phyloP scores from a whole-genome alignment of 2,329 filamentous ascomycete species.

The Claviceps monticola region DNA sequence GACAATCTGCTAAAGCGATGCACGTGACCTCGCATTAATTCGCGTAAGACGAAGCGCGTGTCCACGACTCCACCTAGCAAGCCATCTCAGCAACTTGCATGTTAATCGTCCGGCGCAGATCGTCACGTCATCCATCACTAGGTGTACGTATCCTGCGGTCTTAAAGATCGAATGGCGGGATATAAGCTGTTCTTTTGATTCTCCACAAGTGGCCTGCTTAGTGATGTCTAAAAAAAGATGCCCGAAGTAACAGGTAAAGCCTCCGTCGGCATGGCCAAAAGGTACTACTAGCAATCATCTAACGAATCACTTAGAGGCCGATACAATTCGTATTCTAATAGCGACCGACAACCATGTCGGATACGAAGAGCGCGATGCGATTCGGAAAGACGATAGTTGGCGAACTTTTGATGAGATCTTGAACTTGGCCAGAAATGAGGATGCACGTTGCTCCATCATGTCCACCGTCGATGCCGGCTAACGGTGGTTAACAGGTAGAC shows the following conservation, averaged over 20 bases:
- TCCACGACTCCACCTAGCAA: background rate
- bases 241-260: constrained; percentile 5
- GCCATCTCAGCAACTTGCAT: no score
- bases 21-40: constrained; percentile 18
- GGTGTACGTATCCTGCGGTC: no score
- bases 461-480: background rate
- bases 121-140: no score
- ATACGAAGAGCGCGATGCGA: constrained; percentile 82
- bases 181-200: background rate
- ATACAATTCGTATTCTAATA: constrained; percentile 88
- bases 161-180: background rate
- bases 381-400: constrained; percentile 96
- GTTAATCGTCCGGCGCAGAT: no score
- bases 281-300: background rate
- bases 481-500: constrained; percentile 46
- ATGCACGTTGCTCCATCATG: constrained; percentile 36
- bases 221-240: background rate
- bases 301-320: constrained; percentile 32
- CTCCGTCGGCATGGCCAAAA: no score
- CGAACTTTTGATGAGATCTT: constrained; percentile 91
- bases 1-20: background rate
- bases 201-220: background rate
- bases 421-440: constrained; percentile 68
- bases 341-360: constrained; percentile 97
- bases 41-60: constrained; percentile 11